Evolutionary conservation across 2,329 filamentous ascomycete genomes (phyloP), one percentile per base, ranked within the genome.

Genomic region (Exophiala spinifera): DNA sequence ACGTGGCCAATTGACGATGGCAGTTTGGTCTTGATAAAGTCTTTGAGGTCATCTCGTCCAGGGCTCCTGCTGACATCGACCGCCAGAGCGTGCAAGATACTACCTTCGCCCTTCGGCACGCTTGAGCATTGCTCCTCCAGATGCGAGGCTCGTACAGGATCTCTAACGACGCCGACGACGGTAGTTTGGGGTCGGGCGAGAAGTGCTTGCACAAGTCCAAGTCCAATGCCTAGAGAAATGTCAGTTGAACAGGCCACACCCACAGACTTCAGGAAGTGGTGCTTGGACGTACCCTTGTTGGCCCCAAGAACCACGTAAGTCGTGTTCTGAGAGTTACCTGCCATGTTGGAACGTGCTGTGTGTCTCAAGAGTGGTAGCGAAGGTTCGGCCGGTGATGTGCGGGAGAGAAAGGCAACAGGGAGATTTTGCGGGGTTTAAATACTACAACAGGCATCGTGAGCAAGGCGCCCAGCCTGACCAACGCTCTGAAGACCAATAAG

Each of bases 21-120:
- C 56, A 80, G 78, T 47, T 79, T 83, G 71, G 76, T 83, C 36
- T 40, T n/a, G 20, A 59, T 15, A 1, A 14, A 11, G 10, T 56
- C 39, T 13, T 23, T 33, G 21, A 64, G 60, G n/a, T 39, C 45
- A 5, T 59, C 46, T 4, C 53, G 51, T 8, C 55, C 11, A 31
- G 53, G 25, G 4, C 42, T 45, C 2, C 61, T 47, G 7, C 62
- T 57, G 44, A 67, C 63, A 31, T 65, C 61, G 7, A 65, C 42
- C 20, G 55, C 28, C 34, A 65, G 34, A 8, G 61, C 58, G 46
- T 61, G 45, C 8, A 66, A 47, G 8, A 13, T 23, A 46, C 56
- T 65, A n/a, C 56, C 48, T 15, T 52, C 15, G 10, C 36, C 36
- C 13, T 15, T 39, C 7, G 36, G 36, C 4, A 15, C n/a, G 15